phyloP scores from a whole-genome alignment of 768 basidiomycete species.

The Favolaschia claudopus region DNA sequence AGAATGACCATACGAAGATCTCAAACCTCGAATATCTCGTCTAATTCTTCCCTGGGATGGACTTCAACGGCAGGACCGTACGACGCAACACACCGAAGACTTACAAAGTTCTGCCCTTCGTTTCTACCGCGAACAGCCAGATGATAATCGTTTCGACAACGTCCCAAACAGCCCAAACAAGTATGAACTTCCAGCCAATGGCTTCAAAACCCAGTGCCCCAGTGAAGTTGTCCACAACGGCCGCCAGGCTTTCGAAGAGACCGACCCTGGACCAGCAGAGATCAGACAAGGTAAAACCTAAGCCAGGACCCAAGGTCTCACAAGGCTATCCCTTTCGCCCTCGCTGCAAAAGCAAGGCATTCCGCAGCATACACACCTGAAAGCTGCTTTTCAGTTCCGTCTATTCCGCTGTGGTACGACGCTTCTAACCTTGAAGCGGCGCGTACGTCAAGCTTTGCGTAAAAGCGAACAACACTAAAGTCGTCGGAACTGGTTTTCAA shows the following conservation, averaged over 20 bases:
- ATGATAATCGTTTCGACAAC: constrained; percentile 7
- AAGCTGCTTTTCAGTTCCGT: neutral
- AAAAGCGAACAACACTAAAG: constrained; percentile 16
- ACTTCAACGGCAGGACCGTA: neutral
- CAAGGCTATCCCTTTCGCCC: constrained; percentile 17
- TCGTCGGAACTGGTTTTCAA: neutral
- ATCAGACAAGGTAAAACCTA: neutral
- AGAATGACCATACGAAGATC: neutral
- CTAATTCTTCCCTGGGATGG: constrained; percentile 16
- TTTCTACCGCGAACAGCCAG: constrained; percentile 21
- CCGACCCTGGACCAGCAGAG: neutral
- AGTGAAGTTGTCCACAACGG: constrained; percentile 12
- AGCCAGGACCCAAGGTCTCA: neutral
- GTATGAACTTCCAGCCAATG: constrained; percentile 20
- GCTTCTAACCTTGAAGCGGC: constrained; percentile 16
- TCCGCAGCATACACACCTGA: constrained; percentile 18
- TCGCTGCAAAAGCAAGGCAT: constrained; percentile 12
- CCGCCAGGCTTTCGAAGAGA: constrained; percentile 10
- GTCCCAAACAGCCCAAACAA: constrained; percentile 12
- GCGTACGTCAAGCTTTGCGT: constrained; percentile 13
- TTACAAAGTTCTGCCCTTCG: constrained; percentile 18
- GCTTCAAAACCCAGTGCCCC: constrained; percentile 15
- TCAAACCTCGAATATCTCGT: constrained; percentile 24
- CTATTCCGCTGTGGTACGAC: too few species aligned
- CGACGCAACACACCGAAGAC: too few species aligned